phyloP scores from a whole-genome alignment of 2,329 filamentous ascomycete species.

The Ilyonectria destructans region DNA sequence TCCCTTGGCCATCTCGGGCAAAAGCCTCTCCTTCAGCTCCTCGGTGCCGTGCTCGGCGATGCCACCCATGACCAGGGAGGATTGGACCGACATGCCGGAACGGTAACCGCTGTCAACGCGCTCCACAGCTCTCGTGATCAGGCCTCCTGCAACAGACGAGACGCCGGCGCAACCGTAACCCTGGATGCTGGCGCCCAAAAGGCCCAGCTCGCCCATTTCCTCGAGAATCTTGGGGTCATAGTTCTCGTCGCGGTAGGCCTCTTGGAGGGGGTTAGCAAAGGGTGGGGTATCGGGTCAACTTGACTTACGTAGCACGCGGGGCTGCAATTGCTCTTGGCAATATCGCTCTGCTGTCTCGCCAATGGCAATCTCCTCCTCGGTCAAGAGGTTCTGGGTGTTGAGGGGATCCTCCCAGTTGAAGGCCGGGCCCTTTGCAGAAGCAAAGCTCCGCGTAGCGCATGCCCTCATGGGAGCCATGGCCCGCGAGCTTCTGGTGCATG shows the following conservation, averaged over 20 bases:
- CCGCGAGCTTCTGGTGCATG: slow-evolving; percentile 48
- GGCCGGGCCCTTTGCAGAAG: slow-evolving; percentile 53
- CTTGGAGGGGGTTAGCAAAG: slow-evolving; percentile 59
- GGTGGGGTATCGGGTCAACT: slow-evolving; percentile 15
- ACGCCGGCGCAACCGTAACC: slow-evolving; percentile 92
- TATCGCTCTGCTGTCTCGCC: slow-evolving; percentile 93
- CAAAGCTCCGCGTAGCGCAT: slow-evolving; percentile 54
- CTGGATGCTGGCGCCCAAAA: slow-evolving; percentile 88
- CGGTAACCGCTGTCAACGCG: slow-evolving; percentile 93
- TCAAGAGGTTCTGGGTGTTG: slow-evolving; percentile 80
- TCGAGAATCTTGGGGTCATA: slow-evolving; percentile 89
- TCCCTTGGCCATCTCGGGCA: slow-evolving; percentile 87
- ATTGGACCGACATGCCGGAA: slow-evolving; percentile 94
- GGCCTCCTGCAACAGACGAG: slow-evolving; percentile 88
- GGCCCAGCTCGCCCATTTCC: slow-evolving; percentile 94
- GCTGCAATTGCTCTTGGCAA: slow-evolving; percentile 90
- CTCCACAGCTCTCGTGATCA: slow-evolving; percentile 93
- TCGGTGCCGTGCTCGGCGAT: slow-evolving; percentile 90
- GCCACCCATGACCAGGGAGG: slow-evolving; percentile 92
- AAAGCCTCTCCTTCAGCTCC: slow-evolving; percentile 88
- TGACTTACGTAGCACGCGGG: slow-evolving; percentile 83
- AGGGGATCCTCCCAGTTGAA: slow-evolving; percentile 98
- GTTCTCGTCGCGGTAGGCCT: slow-evolving; percentile 87
- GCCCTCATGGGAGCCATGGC: slow-evolving; percentile 46
- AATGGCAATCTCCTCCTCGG: slow-evolving; percentile 92